Evolutionary conservation across 148 eudicot genomes (phyloP), one percentile per base, ranked within the genome.

Genomic region (Arbutus unedo): DNA sequence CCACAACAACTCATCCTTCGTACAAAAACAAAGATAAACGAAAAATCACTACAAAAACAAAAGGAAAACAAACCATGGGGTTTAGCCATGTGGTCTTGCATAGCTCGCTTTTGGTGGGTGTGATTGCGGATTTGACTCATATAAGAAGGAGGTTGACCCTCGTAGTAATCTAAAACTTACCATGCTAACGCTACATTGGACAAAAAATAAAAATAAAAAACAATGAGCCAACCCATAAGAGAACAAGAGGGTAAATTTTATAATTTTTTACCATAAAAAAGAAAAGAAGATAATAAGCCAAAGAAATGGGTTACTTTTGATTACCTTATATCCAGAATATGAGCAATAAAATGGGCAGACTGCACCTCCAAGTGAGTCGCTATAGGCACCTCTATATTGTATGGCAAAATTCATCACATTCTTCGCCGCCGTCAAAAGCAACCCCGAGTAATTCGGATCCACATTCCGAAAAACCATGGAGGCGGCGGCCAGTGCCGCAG

Each of bases 291-390:
- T 8, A 3, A 6, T 13, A 18, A 1, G 55, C 55, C 6, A 4
- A 19, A 5, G 23, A n/a, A 6, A 19, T 19, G 68, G 3, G 9
- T 21, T 62, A 31, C 21, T 62, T 51, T 16, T 4, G 68, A 16
- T 2, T 88, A 92, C 95, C 90, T 89, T 89, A 81, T 94, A 96
- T 11, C 99, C 99, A 1, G 99, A 96, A 62, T 94, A 96, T 0
- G 98, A 94, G 87, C 99, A 96, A 84, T 94, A 96, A 81, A 90
- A 94, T 2, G 99, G 99, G 87, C 99, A 96, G 21, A 90, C 98
- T 0, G 89, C 90, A 55, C 90, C 88, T 44, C 93, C 91, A 44
- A 94, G 94, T 1, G 95, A 92, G 84, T 93, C 92, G 71, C 99
- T 94, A 81, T 94, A 96, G 44, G 98, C 72, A 2, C 99, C 98